These are phyloP conservation scores for Globisporangium orthogonon DNA, from an alignment of 352 stramenopile genomes.

Conservation along the genomic window DNA sequence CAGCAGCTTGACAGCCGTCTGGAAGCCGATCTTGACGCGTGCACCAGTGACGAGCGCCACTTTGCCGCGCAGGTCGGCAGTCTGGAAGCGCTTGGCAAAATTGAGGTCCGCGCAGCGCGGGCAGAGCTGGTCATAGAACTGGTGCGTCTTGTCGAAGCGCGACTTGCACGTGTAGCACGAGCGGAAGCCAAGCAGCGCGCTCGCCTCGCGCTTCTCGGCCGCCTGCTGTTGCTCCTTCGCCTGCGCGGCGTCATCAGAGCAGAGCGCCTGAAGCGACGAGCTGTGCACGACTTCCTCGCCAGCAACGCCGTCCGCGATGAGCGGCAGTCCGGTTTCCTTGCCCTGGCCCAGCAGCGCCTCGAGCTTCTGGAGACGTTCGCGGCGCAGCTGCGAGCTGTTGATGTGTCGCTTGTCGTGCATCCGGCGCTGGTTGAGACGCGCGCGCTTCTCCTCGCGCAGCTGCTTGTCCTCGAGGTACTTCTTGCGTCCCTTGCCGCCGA, in stretches of 20 bases:
- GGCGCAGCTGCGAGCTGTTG: conserved; percentile 86
- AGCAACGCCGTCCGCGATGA: conserved; percentile 91
- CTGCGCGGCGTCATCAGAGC: conserved; percentile 43
- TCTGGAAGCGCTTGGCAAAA: conserved; percentile 93
- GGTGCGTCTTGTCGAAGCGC: conserved; percentile 92
- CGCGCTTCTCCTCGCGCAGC: conserved; percentile 78
- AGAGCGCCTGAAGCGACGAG: conserved; percentile 56
- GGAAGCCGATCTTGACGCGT: conserved; percentile 97
- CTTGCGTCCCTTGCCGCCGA: conserved; percentile 73
- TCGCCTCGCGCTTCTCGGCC: conserved; percentile 47
- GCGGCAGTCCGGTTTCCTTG: conserved; percentile 59
- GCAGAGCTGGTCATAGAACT: conserved; percentile 96
- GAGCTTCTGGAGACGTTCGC: conserved; percentile 89
- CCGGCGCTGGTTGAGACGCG: conserved; percentile 75
- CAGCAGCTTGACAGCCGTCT: conserved; percentile 92
- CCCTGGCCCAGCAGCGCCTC: conserved; percentile 85
- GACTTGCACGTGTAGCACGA: conserved; percentile 97
- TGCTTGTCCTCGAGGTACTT: conserved; percentile 88
- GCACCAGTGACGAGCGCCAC: conserved; percentile 93
- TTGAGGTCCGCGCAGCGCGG: conserved; percentile 92
- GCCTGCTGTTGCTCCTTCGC: conserved; percentile 41
- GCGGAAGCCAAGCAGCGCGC: conserved; percentile 67
- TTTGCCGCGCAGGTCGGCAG: conserved; percentile 80
- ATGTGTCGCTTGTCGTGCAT: conserved; percentile 93
- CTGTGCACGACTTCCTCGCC: conserved; percentile 57